Conservation (phyloP, 2,329 filamentous ascomycete genomes). For the Plectosphaerella cucumerina region DNA sequence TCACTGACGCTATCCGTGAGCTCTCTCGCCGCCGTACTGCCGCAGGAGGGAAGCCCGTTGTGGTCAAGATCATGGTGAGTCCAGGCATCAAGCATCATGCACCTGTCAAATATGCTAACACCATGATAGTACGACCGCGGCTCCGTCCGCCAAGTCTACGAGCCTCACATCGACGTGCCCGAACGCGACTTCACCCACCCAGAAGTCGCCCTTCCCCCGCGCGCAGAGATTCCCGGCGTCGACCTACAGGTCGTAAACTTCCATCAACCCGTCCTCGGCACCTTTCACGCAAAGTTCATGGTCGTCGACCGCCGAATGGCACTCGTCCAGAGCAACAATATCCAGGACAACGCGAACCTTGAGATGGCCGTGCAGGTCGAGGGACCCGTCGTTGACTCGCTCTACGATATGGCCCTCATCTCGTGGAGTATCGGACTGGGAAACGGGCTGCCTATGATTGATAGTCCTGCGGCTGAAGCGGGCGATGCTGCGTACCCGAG, state of each 20-base stretch:
- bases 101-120: too few relatives aligned
- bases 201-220: conserved; percentile 56
- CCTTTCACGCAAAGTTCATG: conserved; percentile 76
- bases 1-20: conserved; percentile 66
- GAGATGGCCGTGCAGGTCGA: conserved; percentile 79
- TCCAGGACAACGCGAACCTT: conserved; percentile 73
- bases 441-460: conserved; percentile 53
- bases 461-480: conserved; percentile 38
- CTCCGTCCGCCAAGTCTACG: conserved; percentile 56
- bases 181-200: conserved; percentile 54
- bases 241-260: conserved; percentile 71
- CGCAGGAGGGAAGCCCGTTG: conserved; percentile 41
- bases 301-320: conserved; percentile 69
- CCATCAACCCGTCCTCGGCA: conserved; percentile 66
- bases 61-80: conserved; percentile 61
- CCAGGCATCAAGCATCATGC: too few relatives aligned
- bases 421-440: conserved; percentile 64
- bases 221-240: conserved; percentile 65
- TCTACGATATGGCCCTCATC: conserved; percentile 71
- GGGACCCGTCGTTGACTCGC: conserved; percentile 69
- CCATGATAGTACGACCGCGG: conserved; percentile 61
- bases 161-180: conserved; percentile 60
- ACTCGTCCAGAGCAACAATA: conserved; percentile 73
- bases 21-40: conserved; percentile 54
- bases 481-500: conserved; percentile 18